Conservation (phyloP, 2,329 filamentous ascomycete genomes). For the Fonsecaea pugnacius region DNA sequence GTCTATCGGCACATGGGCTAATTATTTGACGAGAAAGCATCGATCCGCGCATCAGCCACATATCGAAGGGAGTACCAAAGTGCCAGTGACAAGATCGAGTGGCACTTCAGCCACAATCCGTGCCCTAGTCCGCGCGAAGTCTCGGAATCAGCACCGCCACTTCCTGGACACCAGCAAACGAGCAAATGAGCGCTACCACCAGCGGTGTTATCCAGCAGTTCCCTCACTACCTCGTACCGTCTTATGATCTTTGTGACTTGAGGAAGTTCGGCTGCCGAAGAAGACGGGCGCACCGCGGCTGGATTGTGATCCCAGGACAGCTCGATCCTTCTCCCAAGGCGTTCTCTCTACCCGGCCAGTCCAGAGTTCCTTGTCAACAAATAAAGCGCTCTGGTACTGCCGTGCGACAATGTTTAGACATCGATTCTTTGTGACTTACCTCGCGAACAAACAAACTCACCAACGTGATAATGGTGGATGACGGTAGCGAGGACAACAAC, state of each 20-base stretch:
- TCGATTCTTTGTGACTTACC: slow-evolving; percentile 7
- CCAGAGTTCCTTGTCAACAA: background rate
- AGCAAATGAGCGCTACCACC: background rate
- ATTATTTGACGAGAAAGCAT: background rate
- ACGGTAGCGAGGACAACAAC: background rate
- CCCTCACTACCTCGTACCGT: background rate
- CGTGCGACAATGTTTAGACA: background rate
- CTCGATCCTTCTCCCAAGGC: background rate
- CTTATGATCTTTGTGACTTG: background rate
- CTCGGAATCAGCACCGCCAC: slow-evolving; percentile 1
- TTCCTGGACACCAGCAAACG: background rate
- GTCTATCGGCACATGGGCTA: background rate
- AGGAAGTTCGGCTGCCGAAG: background rate
- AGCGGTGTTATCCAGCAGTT: background rate
- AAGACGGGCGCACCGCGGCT: background rate
- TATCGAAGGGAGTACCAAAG: background rate
- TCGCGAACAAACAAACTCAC: slow-evolving; percentile 5
- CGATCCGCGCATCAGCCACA: background rate
- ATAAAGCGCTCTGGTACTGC: background rate
- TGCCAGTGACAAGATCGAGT: background rate
- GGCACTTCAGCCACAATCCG: slow-evolving; percentile 15
- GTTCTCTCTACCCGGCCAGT: background rate
- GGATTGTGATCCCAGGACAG: background rate
- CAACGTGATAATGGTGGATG: slow-evolving; percentile 22
- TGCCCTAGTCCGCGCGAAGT: background rate